phyloP scores from a whole-genome alignment of 257 asterid genomes.

The Rehmannia glutinosa region DNA sequence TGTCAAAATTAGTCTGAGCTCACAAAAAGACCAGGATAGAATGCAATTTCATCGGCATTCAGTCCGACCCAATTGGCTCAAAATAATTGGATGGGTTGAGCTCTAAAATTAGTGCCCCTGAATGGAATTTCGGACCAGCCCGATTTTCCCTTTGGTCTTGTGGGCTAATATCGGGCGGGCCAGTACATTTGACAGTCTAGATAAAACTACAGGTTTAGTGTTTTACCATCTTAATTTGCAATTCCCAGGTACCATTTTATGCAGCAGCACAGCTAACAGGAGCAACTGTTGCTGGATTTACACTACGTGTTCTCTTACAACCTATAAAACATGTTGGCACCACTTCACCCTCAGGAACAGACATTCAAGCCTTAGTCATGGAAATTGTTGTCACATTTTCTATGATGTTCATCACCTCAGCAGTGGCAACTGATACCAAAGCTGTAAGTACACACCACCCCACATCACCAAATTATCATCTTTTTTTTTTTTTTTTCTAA shows the following conservation, averaged over 20 bases:
- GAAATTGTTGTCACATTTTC: slow-evolving; percentile 77
- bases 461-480: neutral
- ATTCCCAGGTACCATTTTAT: slow-evolving; percentile 56
- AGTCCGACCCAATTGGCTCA: too few species aligned
- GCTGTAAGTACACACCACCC: slow-evolving; percentile 46
- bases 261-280: slow-evolving; percentile 69
- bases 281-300: slow-evolving; percentile 55
- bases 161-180: too few species aligned
- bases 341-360: slow-evolving; percentile 62
- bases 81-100: too few species aligned
- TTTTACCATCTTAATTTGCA: too few species aligned
- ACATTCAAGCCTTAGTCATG: slow-evolving; percentile 64
- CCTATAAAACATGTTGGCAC: slow-evolving; percentile 74
- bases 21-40: too few species aligned
- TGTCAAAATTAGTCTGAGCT: too few species aligned
- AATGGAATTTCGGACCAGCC: too few species aligned
- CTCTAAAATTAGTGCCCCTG: too few species aligned
- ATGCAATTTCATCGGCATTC: too few species aligned
- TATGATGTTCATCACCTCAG: slow-evolving; percentile 85
- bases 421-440: slow-evolving; percentile 91
- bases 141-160: too few species aligned
- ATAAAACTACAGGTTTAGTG: too few species aligned
- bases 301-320: slow-evolving; percentile 51
- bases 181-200: too few species aligned
- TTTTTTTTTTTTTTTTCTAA: neutral